phyloP scores from a whole-genome alignment of 176 grass and related monocot genomes.

The Triticum dicoccoides region DNA sequence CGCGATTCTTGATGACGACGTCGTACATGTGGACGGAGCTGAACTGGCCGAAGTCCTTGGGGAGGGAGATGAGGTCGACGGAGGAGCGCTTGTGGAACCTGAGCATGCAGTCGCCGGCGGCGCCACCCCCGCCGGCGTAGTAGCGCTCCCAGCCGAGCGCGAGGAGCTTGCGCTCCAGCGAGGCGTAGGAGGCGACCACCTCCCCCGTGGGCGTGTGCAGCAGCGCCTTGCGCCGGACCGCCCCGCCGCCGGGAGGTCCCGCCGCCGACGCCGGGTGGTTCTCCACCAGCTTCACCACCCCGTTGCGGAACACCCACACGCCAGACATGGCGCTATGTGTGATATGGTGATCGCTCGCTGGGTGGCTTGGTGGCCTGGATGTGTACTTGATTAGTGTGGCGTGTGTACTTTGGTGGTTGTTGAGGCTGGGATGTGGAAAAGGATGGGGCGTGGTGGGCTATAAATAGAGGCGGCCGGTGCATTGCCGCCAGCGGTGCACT shows the following conservation, averaged over 20 bases:
- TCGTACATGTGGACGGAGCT: constrained; percentile 93
- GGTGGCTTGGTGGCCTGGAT: background rate
- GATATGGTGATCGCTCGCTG: background rate
- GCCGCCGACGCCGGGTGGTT: constrained; percentile 34
- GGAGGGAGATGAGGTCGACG: constrained; percentile 94
- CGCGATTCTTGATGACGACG: constrained; percentile 92
- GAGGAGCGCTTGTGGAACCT: constrained; percentile 86
- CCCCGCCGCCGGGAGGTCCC: background rate
- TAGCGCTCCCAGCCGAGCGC: constrained; percentile 90
- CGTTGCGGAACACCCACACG: constrained; percentile 95
- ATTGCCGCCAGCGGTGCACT: background rate
- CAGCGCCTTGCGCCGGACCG: constrained; percentile 58
- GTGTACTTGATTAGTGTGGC: background rate
- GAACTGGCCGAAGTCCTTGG: constrained; percentile 64
- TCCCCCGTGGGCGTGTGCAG: constrained; percentile 64
- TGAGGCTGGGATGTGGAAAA: constrained; percentile 7
- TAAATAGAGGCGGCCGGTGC: constrained; percentile 12
- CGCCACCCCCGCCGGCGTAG: constrained; percentile 19
- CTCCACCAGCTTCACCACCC: constrained; percentile 75
- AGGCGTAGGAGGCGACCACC: constrained; percentile 62
- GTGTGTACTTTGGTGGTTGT: background rate
- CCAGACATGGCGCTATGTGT: constrained; percentile 49
- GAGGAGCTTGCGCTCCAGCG: constrained; percentile 70
- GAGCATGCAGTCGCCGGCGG: constrained; percentile 33
- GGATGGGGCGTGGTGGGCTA: background rate